A percentile compares a stretch with the other conserved stretches of the same genome.
phyloP scores from a whole-genome alignment of 768 basidiomycete genomes.

The Tephrocybe sp. region DNA sequence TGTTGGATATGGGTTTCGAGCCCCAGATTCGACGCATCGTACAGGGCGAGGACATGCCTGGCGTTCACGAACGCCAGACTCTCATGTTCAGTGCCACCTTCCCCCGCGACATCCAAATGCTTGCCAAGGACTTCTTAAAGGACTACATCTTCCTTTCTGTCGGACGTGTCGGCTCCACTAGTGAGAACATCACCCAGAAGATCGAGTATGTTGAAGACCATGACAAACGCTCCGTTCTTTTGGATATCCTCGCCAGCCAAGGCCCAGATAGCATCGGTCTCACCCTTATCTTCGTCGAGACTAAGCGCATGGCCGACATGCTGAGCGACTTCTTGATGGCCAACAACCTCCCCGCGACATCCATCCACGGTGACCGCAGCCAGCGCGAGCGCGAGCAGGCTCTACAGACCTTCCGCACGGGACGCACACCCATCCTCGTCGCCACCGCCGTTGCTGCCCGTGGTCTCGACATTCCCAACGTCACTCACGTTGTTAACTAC shows the following conservation, averaged over 20 bases:
- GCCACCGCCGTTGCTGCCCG: conserved; percentile 99
- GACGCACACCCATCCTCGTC: conserved; percentile 93
- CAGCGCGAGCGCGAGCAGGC: conserved; percentile 98
- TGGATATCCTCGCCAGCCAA: conserved; percentile 89
- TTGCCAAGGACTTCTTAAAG: conserved; percentile 94
- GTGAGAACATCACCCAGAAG: conserved; percentile 99
- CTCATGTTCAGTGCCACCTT: conserved; percentile 99
- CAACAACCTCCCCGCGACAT: conserved; percentile 85
- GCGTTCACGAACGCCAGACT: conserved; percentile 85
- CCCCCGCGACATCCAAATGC: conserved; percentile 97
- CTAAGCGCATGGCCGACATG: conserved; percentile 99
- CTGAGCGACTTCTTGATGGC: conserved; percentile 91
- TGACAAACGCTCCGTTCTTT: conserved; percentile 95
- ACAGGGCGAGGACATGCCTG: conserved; percentile 99
- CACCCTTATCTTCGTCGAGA: conserved; percentile 97
- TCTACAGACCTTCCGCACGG: conserved; percentile 91
- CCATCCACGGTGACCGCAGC: conserved; percentile 96
- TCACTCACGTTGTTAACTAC: conserved; percentile 98
- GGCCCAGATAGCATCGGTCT: conserved; percentile 61
- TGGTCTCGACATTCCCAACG: conserved; percentile 98
- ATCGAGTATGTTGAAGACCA: conserved; percentile 97
- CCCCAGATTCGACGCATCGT: conserved; percentile 98
- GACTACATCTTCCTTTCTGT: conserved; percentile 99
- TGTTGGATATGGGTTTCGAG: conserved; percentile 99
- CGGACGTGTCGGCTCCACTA: conserved; percentile 96